Evolutionary conservation across 805 yeast genomes (phyloP), one percentile per base, ranked within the genome.

Genomic region (Starmerella powellii): DNA sequence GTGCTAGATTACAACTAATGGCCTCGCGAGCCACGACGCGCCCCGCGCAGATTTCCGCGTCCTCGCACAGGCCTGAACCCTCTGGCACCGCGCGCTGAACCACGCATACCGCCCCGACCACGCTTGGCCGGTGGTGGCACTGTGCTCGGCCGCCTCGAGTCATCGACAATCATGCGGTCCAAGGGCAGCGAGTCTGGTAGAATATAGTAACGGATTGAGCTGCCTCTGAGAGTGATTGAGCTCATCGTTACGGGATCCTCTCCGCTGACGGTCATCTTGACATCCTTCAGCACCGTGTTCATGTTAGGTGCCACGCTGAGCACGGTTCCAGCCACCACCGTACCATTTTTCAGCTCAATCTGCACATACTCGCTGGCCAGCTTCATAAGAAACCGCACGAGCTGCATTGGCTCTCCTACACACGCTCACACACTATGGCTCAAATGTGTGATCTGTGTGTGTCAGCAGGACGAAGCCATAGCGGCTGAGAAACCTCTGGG

Each of bases 281-380:
- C 88, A 50, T 80, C 81, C 53, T 80, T 76, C 47, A 87, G 61
- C 4, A 84, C 76, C 34, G 87, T 76, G 61, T 87, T 87, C 97
- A 87, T 87, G 48, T 81, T 73, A 21, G 95, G 95, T 2, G 94
- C 70, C 31, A 91, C 94, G 6, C 86, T 74, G 31, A 80, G 74
- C 20, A 88, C 66, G 12, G 87, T 82, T 0, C 97, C 97, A 54
- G 81, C 74, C 5, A 88, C 73, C 4, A 83, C 71, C 4, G 88
- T 82, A 10, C 96, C 96, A 61, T 88, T 85, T 60, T 87, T 88
- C 56, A 88, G 67, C 59, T 87, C 97, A 16, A 87, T 81, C 40
- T 88, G 86, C 1, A 88, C 88, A 38, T 85, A 78, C 62, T 86
- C 96, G 44, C 80, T 78, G 30, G 79, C 74, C 55, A 88, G 66